A percentile compares a stretch with the other conserved stretches of the same genome.
These are phyloP conservation scores for Trifolium pratense DNA, from an alignment of 306 rosid genomes.

Conservation along the genomic window DNA sequence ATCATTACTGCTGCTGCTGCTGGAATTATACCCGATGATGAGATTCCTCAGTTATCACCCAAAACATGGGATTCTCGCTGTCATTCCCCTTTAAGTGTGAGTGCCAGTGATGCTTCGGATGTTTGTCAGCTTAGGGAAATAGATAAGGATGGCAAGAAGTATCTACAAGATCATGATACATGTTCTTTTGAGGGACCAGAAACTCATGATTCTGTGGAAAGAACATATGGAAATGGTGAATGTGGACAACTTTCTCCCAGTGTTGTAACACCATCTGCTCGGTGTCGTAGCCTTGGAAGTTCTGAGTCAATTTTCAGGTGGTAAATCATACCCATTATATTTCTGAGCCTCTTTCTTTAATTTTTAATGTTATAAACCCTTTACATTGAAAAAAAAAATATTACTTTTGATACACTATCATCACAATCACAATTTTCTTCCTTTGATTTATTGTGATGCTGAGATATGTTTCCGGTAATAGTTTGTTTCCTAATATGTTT, in stretches of 20 bases:
- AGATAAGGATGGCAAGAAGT: conserved; percentile 62
- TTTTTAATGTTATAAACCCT: no score
- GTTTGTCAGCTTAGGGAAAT: conserved; percentile 56
- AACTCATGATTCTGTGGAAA: conserved; percentile 52
- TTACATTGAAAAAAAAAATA: no score
- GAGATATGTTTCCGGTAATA: conserved; percentile 30
- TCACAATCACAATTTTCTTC: conserved; percentile 13
- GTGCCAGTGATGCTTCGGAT: conserved; percentile 74
- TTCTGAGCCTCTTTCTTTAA: no score
- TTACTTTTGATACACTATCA: conserved; percentile 27
- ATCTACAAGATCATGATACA: conserved; percentile 53
- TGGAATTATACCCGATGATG: conserved; percentile 72
- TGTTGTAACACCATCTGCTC: conserved; percentile 51
- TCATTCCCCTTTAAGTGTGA: conserved; percentile 67
- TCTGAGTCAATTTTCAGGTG: conserved; percentile 84
- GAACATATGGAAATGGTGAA: conserved; percentile 54
- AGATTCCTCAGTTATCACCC: conserved; percentile 51
- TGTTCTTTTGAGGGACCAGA: conserved; percentile 55
- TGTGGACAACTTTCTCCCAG: conserved; percentile 63
- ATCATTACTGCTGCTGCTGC: conserved; percentile 84
- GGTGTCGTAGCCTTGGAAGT: conserved; percentile 58
- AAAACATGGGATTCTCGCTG: conserved; percentile 59
- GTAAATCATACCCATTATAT: no score
- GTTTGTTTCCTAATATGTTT: conserved; percentile 28
- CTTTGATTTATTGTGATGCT: conserved; percentile 18